These are phyloP conservation scores for Lactarius sp. DNA, from an alignment of 768 basidiomycete species.

Conservation along the genomic window DNA sequence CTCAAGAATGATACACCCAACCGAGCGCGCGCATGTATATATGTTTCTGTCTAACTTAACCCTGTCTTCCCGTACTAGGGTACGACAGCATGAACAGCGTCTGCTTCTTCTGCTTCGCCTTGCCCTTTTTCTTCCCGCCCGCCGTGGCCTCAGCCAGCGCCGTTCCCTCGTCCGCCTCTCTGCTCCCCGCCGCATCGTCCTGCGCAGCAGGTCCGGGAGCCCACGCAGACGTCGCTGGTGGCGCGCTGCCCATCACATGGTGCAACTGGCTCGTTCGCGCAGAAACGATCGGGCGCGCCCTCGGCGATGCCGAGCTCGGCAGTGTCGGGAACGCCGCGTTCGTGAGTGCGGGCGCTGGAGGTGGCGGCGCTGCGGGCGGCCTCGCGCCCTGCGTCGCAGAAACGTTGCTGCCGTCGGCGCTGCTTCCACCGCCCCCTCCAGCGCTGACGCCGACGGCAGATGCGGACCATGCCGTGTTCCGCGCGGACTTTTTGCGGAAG, in stretches of 20 bases:
- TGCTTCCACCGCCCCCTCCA: slow-evolving; percentile 23
- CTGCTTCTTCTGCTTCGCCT: slow-evolving; percentile 84
- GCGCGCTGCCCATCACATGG: slow-evolving; percentile 56
- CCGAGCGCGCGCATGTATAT: not conserved
- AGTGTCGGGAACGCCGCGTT: slow-evolving; percentile 65
- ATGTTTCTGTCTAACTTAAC: not conserved
- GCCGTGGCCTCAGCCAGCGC: not conserved
- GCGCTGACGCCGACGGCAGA: slow-evolving; percentile 28
- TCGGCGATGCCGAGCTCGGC: slow-evolving; percentile 41
- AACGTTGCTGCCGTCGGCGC: slow-evolving; percentile 8
- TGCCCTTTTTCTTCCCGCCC: slow-evolving; percentile 65
- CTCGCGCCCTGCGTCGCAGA: slow-evolving; percentile 10
- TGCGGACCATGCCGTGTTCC: slow-evolving; percentile 27
- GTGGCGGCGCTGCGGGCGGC: slow-evolving; percentile 26
- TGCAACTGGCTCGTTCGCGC: slow-evolving; percentile 62
- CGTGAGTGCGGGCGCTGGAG: slow-evolving; percentile 44
- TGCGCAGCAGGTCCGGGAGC: slow-evolving; percentile 17
- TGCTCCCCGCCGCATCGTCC: slow-evolving; percentile 17
- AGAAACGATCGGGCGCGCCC: slow-evolving; percentile 42
- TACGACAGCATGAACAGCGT: slow-evolving; percentile 65
- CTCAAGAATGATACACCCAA: not conserved
- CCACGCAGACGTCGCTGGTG: slow-evolving; percentile 35
- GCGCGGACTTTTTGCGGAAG: slow-evolving; percentile 28
- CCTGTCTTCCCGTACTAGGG: slow-evolving; percentile 30
- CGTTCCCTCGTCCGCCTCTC: slow-evolving; percentile 7